Evolutionary conservation across 805 yeast genomes (phyloP).

Genomic region (Wickerhamomyces rabaulensis): DNA sequence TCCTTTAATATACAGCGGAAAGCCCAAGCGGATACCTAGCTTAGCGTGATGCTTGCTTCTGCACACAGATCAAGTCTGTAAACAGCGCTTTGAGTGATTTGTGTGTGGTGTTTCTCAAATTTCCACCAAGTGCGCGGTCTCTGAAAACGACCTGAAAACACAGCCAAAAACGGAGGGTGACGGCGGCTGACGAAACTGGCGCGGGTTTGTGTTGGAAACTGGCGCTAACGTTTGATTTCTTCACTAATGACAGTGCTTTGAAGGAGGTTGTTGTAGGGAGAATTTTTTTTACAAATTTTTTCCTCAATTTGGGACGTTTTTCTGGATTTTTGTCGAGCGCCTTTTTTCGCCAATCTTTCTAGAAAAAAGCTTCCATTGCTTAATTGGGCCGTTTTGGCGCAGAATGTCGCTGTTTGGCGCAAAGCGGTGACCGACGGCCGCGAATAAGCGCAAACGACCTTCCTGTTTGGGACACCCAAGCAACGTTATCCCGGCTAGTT

Average conservation of each 20-base stretch:
- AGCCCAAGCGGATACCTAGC: neutral
- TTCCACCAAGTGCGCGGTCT: neutral
- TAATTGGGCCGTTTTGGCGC: neutral
- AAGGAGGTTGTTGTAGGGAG: neutral
- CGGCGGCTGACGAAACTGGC: neutral
- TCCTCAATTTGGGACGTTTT: neutral
- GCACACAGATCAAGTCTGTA: neutral
- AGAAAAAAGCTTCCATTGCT: neutral
- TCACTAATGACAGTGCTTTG: neutral
- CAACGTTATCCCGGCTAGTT: neutral
- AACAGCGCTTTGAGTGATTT: neutral
- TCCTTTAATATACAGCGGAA: neutral
- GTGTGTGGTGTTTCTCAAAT: neutral
- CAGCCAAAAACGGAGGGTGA: neutral
- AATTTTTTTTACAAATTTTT: neutral
- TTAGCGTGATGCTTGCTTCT: neutral
- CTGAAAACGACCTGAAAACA: neutral
- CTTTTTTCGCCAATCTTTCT: neutral
- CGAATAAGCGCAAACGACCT: neutral
- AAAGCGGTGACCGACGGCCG: neutral
- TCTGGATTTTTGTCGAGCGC: neutral
- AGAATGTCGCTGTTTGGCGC: no score
- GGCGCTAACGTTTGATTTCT: neutral
- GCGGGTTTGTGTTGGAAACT: neutral
- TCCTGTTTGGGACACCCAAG: neutral